Evolutionary conservation across 176 grass and related monocot genomes (phyloP), one percentile per base, ranked within the genome.

Genomic region (Hordeum marinum): DNA sequence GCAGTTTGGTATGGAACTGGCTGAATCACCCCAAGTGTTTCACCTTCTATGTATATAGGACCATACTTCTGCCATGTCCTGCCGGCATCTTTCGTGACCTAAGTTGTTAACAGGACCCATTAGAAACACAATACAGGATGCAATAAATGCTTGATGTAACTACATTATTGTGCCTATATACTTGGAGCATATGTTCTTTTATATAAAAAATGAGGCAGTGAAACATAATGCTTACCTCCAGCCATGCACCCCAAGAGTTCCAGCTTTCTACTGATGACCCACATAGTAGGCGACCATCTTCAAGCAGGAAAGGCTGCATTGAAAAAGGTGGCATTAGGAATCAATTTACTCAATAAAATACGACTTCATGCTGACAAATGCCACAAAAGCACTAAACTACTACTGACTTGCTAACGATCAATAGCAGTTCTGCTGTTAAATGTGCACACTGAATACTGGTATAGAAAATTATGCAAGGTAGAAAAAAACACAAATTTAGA

Each of bases 221-320:
- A 18, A 57, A 25, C 8, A 68, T 59, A 68, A 26, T 42, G 18
- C 14, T 68, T 94, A 95, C 96, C 93, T 98, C 93, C 34, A 98
- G 77, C 96, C 96, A 98, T 76, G 96, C 88, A 71, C 96, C 96
- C 96, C 96, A 98, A 24, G 96, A 98, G 50, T 98, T 98, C 96
- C 96, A 98, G 81, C 96, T 98, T 90, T 98, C 96, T 71, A 98
- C 93, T 7, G 96, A 98, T 52, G 96, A 98, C 57, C 96, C 96
- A 63, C 96, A 98, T 8, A 95, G 83, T 48, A 98, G 84, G 37
- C 81, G 80, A 9, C 91, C 93, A 77, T 95, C 93, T 78, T 95
- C 88, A 81, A 98, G 89, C 88, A 98, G 83, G 76, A 94, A 92
- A 72, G 96, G 96, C 93, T 98, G 79, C 78, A 81, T 63, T 2